phyloP scores from a whole-genome alignment of 2,329 filamentous ascomycete species.

The Cordyceps militaris region DNA sequence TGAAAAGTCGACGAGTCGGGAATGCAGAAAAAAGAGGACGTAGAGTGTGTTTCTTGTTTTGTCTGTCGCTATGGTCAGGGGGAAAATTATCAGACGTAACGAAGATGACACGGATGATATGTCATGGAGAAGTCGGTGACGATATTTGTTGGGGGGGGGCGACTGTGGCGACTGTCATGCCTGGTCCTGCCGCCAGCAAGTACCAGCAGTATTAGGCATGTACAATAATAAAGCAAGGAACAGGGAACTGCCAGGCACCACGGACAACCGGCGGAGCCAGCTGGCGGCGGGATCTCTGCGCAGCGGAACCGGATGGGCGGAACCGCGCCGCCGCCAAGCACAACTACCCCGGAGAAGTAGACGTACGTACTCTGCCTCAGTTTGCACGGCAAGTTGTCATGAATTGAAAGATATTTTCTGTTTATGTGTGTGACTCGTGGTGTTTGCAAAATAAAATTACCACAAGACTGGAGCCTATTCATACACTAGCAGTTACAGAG shows the following conservation, averaged over 20 bases:
- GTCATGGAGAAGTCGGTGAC: slow-evolving; percentile 9
- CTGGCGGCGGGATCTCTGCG: background rate
- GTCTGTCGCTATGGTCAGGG: background rate
- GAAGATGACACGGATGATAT: slow-evolving; percentile 6
- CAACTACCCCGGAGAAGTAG: too few species aligned
- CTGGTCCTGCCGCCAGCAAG: too few species aligned
- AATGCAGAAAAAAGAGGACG: background rate
- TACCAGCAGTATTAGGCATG: too few species aligned
- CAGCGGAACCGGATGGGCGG: background rate
- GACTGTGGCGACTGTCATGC: background rate
- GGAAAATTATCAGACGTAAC: background rate
- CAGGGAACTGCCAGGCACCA: slow-evolving; percentile 6
- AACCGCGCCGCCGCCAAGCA: background rate
- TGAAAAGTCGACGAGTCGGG: background rate
- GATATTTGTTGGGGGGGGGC: slow-evolving; percentile 11
- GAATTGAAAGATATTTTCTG: background rate
- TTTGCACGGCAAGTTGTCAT: too few species aligned
- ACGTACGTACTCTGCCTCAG: too few species aligned
- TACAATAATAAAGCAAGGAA: too few species aligned
- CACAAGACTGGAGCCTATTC: background rate
- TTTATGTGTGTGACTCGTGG: background rate
- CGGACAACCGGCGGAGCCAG: background rate
- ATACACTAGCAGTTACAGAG: background rate
- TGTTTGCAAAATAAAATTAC: background rate
- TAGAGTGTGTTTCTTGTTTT: background rate